phyloP scores from a whole-genome alignment of 148 eudicot species.

The Pharnaceum exiguum region DNA sequence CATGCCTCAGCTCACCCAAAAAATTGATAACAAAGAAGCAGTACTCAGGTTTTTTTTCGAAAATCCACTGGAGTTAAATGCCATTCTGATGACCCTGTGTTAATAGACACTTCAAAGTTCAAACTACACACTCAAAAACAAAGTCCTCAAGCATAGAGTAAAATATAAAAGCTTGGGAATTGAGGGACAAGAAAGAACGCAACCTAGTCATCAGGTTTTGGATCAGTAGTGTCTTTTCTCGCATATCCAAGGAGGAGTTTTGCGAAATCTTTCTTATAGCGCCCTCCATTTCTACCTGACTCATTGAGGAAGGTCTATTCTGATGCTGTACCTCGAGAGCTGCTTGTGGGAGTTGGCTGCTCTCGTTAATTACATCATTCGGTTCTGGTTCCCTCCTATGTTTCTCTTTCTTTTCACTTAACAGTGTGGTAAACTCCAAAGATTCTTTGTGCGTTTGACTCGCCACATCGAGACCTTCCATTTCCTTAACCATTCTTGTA shows the following conservation, averaged over 20 bases:
- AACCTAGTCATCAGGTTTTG: constrained; percentile 77
- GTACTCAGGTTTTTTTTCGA: no score
- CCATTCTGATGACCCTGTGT: no score
- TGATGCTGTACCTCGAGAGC: constrained; percentile 23
- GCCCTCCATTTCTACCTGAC: constrained; percentile 63
- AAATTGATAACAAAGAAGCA: no score
- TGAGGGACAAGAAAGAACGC: neutral
- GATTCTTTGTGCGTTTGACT: constrained; percentile 22
- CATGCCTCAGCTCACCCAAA: neutral
- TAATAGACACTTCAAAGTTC: neutral
- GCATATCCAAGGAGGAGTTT: constrained; percentile 57
- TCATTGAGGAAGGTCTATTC: constrained; percentile 32
- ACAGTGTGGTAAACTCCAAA: constrained; percentile 18
- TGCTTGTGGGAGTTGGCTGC: constrained; percentile 15
- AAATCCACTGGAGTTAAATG: no score
- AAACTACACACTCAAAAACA: neutral
- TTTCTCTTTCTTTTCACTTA: constrained; percentile 32
- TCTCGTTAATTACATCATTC: constrained; percentile 20
- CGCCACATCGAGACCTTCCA: constrained; percentile 22
- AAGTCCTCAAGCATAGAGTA: neutral
- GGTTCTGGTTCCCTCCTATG: constrained; percentile 13
- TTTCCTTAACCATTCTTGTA: constrained; percentile 25
- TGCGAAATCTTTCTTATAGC: constrained; percentile 58
- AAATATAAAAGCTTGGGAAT: neutral
- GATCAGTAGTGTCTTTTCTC: constrained; percentile 50